Conservation (phyloP, 352 stramenopile genomes). For the Pilasporangium apinafurcum region DNA sequence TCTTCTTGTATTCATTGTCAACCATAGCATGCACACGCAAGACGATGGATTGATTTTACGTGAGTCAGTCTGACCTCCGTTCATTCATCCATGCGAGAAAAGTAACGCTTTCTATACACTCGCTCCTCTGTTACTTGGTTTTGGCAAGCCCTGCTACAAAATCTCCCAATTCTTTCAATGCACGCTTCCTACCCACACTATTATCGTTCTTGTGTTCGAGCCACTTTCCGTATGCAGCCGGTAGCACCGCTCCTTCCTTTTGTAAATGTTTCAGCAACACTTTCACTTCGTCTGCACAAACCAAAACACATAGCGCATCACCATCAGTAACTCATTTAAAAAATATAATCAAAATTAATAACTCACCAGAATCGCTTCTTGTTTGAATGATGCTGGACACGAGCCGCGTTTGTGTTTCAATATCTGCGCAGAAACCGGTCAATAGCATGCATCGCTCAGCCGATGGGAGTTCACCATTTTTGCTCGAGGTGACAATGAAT, state of each 20-base stretch:
- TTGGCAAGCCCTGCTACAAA: slow-evolving; percentile 69
- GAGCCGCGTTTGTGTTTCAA: slow-evolving; percentile 55
- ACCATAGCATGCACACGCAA: no score
- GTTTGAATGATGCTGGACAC: slow-evolving; percentile 71
- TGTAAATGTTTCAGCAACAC: slow-evolving; percentile 58
- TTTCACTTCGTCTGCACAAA: slow-evolving; percentile 52
- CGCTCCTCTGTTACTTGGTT: slow-evolving; percentile 40
- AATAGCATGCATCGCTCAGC: slow-evolving; percentile 60
- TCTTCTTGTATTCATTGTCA: no score
- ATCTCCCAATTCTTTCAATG: slow-evolving; percentile 53
- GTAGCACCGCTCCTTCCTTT: slow-evolving; percentile 48
- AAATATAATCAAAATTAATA: background rate
- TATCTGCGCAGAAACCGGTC: slow-evolving; percentile 56
- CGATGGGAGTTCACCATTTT: slow-evolving; percentile 50
- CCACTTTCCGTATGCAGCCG: slow-evolving; percentile 56
- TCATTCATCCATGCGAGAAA: background rate
- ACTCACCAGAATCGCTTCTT: slow-evolving; percentile 39
- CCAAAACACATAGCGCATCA: slow-evolving; percentile 1
- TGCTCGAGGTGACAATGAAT: slow-evolving; percentile 52
- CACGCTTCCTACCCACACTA: slow-evolving; percentile 66
- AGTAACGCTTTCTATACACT: no score
- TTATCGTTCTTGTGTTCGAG: slow-evolving; percentile 70
- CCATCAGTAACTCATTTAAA: background rate
- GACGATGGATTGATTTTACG: no score
- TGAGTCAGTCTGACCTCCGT: background rate